Conservation (phyloP, 108 stramenopile genomes). For the Cyclotella sp. region DNA sequence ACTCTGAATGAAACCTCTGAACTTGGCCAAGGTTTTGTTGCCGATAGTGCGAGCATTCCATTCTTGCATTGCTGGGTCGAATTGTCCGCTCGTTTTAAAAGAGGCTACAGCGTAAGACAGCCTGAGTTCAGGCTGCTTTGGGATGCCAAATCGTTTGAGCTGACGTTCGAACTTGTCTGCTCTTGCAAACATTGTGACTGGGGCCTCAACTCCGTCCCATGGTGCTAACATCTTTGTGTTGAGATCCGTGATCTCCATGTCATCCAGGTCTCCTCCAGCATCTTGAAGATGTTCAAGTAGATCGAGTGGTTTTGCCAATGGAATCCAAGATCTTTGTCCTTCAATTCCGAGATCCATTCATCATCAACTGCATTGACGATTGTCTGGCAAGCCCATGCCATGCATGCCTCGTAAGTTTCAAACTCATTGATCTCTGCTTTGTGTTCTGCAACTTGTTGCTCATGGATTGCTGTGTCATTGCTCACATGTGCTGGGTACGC, state of each 20-base stretch:
- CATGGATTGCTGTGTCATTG: neutral
- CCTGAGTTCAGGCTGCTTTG: neutral
- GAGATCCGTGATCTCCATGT: neutral
- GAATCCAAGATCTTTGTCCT: neutral
- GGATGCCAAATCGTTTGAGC: neutral
- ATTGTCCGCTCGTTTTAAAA: neutral
- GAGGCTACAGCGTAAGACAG: neutral
- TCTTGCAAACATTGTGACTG: neutral
- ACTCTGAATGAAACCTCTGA: no score
- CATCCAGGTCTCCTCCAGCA: neutral
- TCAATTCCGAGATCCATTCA: constrained; percentile 12
- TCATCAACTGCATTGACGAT: constrained; percentile 12
- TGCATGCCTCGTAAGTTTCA: constrained; percentile 1
- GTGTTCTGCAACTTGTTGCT: constrained; percentile 16
- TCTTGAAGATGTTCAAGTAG: neutral
- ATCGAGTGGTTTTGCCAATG: neutral
- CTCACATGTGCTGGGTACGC: neutral
- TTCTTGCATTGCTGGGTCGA: neutral
- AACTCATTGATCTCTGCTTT: constrained; percentile 10
- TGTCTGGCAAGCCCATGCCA: neutral
- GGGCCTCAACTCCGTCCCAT: neutral
- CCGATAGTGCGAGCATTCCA: neutral
- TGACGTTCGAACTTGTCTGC: neutral
- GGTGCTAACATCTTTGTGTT: neutral
- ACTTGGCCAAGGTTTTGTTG: no score